Evolutionary conservation across 2,329 filamentous ascomycete genomes (phyloP).

Genomic region (Coleophoma cylindrospora): DNA sequence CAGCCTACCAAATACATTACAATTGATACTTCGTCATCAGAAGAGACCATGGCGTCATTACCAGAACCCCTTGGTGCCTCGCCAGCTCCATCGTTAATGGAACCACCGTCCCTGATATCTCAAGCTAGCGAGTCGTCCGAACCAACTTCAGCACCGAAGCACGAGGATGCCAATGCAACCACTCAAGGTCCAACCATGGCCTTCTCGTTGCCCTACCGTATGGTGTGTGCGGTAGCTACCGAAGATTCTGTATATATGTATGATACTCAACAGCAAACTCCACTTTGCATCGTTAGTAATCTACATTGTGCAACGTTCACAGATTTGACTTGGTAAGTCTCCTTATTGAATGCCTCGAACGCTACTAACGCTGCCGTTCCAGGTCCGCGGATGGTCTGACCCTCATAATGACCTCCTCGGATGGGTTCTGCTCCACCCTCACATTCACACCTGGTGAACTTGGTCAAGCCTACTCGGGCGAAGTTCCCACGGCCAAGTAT

Average conservation of each 20-base stretch:
- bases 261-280: conserved; percentile 94
- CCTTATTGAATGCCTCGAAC: conserved; percentile 3
- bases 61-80: conserved; percentile 68
- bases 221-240: conserved; percentile 95
- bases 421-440: conserved; percentile 92
- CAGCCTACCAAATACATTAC: conserved; percentile 82
- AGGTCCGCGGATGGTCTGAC: conserved; percentile 74
- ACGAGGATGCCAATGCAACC: conserved; percentile 34
- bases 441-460: conserved; percentile 81
- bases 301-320: conserved; percentile 97
- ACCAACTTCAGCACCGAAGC: conserved; percentile 44
- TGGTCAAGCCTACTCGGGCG: conserved; percentile 73
- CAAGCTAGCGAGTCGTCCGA: conserved; percentile 44
- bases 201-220: conserved; percentile 84
- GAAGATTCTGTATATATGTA: conserved; percentile 94
- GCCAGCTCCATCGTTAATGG: conserved; percentile 63
- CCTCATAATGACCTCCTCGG: conserved; percentile 92
- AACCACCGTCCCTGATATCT: conserved; percentile 64
- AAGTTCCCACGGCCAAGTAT: conserved; percentile 46
- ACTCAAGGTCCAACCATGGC: conserved; percentile 60
- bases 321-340: conserved; percentile 81
- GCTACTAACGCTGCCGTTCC: conserved; percentile 16
- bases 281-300: conserved; percentile 92
- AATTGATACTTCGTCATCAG: conserved; percentile 85
- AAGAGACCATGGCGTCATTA: conserved; percentile 76